phyloP scores from a whole-genome alignment of 225 moss, liverwort and hornwort genomes.

The Pleurozium schreberi region DNA sequence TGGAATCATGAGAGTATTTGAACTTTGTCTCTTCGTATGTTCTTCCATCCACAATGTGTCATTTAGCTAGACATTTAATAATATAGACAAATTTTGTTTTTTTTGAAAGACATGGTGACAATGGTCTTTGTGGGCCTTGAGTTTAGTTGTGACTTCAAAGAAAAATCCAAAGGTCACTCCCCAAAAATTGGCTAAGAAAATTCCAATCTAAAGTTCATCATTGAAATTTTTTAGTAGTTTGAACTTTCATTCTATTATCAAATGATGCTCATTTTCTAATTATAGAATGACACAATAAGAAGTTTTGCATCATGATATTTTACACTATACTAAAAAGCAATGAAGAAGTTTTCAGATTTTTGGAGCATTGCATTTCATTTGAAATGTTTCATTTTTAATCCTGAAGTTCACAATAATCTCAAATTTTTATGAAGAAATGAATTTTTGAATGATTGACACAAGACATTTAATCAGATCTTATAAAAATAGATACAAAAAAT shows the following conservation, averaged over 20 bases:
- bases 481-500: not conserved
- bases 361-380: not conserved
- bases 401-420: accelerated
- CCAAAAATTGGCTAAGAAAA: not conserved
- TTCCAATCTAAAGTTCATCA: not conserved
- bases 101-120: not conserved
- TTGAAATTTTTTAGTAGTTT: too few relatives aligned
- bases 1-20: too few relatives aligned
- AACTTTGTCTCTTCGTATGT: not conserved
- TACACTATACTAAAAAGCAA: not conserved
- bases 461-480: accelerated
- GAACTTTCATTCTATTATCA: not conserved
- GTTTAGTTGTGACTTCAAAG: not conserved
- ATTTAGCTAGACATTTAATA: not conserved
- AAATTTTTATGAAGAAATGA: not conserved
- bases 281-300: not conserved
- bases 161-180: not conserved
- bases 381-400: not conserved
- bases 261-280: not conserved
- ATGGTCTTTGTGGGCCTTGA: not conserved
- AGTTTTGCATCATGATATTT: not conserved
- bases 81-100: not conserved
- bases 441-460: too few relatives aligned
- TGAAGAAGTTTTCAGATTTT: too few relatives aligned
- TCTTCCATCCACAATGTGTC: not conserved